Base-by-base conservation (phyloP, 2,329 filamentous ascomycete species). In the Colletotrichum ledebouriae region DNA sequence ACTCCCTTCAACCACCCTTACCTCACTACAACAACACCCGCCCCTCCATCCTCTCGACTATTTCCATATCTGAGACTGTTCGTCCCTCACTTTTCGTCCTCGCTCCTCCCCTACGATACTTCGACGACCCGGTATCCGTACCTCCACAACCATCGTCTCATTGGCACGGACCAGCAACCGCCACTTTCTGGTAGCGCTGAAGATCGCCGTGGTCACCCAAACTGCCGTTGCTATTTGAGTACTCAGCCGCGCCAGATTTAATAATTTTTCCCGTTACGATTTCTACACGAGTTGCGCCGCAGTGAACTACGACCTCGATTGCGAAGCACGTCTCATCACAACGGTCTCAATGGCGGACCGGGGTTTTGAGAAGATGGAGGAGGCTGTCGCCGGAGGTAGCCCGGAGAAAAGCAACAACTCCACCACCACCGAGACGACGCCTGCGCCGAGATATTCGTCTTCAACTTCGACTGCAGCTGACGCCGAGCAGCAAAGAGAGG, bases 401-500 rank as follows among this genome's bases (percentile, higher is more conserved):
- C 71, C 71, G 25, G 74, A 73, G 46, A 74, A 76, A n/a, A 70
- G 69, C 34, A 56, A 47, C 17, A 58, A 34, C 25, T 33, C 49
- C 49, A 55, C 47, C 12, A 33, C 55, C 25, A 39, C 55, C 49
- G 59, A 69, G 15, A 50, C 33, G 6, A 39, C 47, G 15, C 34
- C 66, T 29, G 44, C 66, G 12, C 60, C 66, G 12, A 52, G 62
- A 55, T 65, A 62, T 17, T 75, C 76, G 46, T 65, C 67, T 12
- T 75, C 76, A 47, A 72, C 71, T n/a, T 76, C 76, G 2, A 76
- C 76, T 7, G 75, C 72, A 50, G 71, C 73, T 4, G 73, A 71
- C 10, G 62, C 73, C 10, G 70, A 72, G 20, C 59, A 69, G 17
- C 72, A 72, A 12, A 71, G 70, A 33, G 81, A 84, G 63, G 75